These are phyloP conservation scores for Albizia julibrissin DNA, from an alignment of 306 rosid species.

Conservation along the genomic window DNA sequence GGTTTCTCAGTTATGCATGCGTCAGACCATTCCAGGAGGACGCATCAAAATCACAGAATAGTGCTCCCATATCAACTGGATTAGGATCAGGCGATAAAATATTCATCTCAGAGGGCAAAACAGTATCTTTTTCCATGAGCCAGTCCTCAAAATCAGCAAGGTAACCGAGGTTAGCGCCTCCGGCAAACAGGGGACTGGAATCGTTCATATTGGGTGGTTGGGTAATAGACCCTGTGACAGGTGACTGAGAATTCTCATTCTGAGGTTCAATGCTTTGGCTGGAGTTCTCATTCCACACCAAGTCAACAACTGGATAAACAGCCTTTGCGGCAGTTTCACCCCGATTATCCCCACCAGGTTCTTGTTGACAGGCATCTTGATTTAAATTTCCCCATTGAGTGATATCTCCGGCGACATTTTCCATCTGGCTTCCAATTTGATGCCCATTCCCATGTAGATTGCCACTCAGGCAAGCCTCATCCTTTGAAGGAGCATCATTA, in stretches of 20 bases:
- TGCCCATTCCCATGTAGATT: slow-evolving; percentile 35
- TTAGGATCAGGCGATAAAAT: slow-evolving; percentile 35
- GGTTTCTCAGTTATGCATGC: slow-evolving; percentile 24
- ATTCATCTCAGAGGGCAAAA: slow-evolving; percentile 36
- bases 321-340: slow-evolving; percentile 23
- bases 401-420: slow-evolving; percentile 4
- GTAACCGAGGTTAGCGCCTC: slow-evolving; percentile 1
- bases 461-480: slow-evolving; percentile 24
- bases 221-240: slow-evolving; percentile 30
- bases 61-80: slow-evolving; percentile 36
- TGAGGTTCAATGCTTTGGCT: slow-evolving; percentile 35
- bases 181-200: slow-evolving; percentile 32
- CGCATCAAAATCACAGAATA: slow-evolving; percentile 47
- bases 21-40: slow-evolving; percentile 44
- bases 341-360: slow-evolving; percentile 24
- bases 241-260: slow-evolving; percentile 28
- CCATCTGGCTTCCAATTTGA: slow-evolving; percentile 32
- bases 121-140: slow-evolving; percentile 41
- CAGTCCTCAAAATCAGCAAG: slow-evolving; percentile 41
- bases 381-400: slow-evolving; percentile 18
- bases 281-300: slow-evolving; percentile 37
- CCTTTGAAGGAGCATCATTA: slow-evolving; percentile 31
- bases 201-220: slow-evolving; percentile 35
- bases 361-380: slow-evolving; percentile 25
- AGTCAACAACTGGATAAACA: slow-evolving; percentile 27